These are phyloP conservation scores for Fusarium stilboides DNA, from an alignment of 2,329 filamentous ascomycete genomes.

Conservation along the genomic window DNA sequence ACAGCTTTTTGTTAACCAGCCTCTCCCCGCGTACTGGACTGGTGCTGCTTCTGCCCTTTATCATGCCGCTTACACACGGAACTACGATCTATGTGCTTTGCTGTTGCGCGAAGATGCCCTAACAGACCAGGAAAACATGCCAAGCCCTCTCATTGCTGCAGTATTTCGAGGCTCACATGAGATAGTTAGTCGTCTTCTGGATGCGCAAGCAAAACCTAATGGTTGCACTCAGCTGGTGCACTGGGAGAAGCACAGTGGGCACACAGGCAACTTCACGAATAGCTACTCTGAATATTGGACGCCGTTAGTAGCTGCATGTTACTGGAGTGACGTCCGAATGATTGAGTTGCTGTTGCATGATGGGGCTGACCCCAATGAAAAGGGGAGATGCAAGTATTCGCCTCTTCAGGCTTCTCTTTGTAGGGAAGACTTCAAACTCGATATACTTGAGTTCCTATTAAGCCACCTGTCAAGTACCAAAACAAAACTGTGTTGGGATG, in stretches of 20 bases:
- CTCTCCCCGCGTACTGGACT: no score
- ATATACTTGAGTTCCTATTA: neutral
- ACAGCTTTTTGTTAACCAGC: no score
- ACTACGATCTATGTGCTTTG: neutral
- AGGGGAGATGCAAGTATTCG: neutral
- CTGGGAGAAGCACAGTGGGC: neutral
- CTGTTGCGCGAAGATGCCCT: neutral
- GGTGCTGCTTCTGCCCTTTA: neutral
- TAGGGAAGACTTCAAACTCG: neutral
- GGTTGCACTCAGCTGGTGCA: neutral
- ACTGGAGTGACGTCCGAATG: neutral
- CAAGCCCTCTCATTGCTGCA: neutral
- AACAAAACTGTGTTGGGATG: neutral
- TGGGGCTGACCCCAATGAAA: neutral
- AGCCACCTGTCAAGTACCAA: no score
- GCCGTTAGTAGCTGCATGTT: neutral
- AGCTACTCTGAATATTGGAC: neutral
- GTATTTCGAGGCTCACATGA: neutral
- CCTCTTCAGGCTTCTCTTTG: neutral
- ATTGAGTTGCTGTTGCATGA: neutral
- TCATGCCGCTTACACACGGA: neutral
- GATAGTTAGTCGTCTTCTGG: neutral
- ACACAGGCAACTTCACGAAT: no score
- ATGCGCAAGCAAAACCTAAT: neutral
- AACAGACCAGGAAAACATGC: no score